phyloP scores from a whole-genome alignment of 257 asterid species.

The Buddleja alternifolia region DNA sequence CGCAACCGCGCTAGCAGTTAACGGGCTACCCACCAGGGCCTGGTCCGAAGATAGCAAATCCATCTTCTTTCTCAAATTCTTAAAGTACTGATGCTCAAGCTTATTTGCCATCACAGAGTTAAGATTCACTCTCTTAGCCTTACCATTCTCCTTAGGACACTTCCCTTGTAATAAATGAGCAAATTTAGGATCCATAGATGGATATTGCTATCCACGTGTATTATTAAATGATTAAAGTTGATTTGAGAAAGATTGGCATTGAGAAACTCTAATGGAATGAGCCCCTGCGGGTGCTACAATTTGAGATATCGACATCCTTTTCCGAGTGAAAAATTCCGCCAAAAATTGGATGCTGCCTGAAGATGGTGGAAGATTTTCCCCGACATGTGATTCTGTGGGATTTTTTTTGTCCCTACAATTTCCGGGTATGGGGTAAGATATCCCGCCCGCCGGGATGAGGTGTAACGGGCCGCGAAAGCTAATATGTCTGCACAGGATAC shows the following conservation, averaged over 20 bases:
- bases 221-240: neutral
- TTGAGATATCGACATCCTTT: conserved; percentile 1
- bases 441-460: neutral
- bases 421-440: neutral
- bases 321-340: neutral
- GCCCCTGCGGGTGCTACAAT: conserved; percentile 15
- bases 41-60: neutral
- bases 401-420: neutral
- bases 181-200: neutral
- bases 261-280: conserved; percentile 12
- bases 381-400: neutral
- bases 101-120: neutral
- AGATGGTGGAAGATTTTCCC: neutral
- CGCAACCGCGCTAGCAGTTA: neutral
- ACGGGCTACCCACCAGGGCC: neutral
- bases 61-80: neutral
- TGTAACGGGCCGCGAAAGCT: neutral
- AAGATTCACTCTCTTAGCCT: neutral
- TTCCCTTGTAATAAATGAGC: neutral
- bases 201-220: conserved; percentile 1
- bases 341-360: neutral
- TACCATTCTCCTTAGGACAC: neutral
- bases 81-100: conserved; percentile 1
- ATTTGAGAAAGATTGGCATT: neutral
- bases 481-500: neutral